These are phyloP conservation scores for Trapa bicornis DNA, from an alignment of 345 rosid species.

Conservation along the genomic window DNA sequence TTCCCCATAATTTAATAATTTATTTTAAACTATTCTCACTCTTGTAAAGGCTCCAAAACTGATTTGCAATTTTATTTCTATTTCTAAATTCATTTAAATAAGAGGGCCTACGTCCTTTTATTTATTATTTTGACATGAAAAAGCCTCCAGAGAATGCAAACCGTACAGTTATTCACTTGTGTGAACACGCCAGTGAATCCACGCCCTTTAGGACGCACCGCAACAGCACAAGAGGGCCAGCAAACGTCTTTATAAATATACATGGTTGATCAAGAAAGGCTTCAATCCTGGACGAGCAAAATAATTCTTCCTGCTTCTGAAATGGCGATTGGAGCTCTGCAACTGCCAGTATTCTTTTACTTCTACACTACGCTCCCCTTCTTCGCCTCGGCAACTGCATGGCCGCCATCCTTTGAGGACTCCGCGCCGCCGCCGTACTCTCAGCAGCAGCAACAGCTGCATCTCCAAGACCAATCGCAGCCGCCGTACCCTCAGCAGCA, in stretches of 20 bases:
- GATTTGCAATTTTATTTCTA: no score
- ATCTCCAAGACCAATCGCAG: not conserved
- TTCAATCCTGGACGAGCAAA: not conserved
- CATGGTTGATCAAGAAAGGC: no score
- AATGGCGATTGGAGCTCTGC: slow-evolving; percentile 8
- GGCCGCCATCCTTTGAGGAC: slow-evolving; percentile 1
- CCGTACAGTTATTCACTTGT: not conserved
- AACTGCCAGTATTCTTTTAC: not conserved
- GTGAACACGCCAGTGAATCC: not conserved
- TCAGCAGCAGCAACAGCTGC: slow-evolving; percentile 5
- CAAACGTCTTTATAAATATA: not conserved
- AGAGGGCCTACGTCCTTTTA: no score
- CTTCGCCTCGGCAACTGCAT: not conserved
- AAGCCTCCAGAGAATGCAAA: no score
- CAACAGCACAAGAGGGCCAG: not conserved
- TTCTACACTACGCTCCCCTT: not conserved
- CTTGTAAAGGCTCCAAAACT: no score
- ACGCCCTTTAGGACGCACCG: not conserved
- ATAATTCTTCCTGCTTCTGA: not conserved
- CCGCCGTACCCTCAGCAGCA: not conserved
- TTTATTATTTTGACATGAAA: no score
- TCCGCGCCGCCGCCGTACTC: not conserved
- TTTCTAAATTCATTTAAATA: no score
- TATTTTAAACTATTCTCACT: no score
- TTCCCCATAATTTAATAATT: no score